Evolutionary conservation across 2,329 filamentous ascomycete genomes (phyloP).

Genomic region (Fusarium sp.): DNA sequence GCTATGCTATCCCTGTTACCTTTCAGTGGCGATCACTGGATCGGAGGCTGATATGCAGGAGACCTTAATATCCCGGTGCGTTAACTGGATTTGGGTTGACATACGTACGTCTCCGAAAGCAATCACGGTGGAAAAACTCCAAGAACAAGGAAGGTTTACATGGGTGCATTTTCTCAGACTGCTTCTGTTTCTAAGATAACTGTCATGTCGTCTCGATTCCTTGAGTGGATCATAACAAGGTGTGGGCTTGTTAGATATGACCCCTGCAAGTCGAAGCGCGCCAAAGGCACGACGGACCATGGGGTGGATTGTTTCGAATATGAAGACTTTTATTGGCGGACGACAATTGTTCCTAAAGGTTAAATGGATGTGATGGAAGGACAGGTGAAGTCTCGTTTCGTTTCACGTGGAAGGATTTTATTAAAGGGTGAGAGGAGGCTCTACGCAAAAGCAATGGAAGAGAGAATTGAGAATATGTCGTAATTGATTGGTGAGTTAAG

Average conservation of each 20-base stretch:
- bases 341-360: background rate
- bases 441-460: background rate
- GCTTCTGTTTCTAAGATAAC: background rate
- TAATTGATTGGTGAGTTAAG: background rate
- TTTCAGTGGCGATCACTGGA: background rate
- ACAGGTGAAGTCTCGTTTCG: background rate
- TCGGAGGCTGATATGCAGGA: background rate
- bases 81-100: background rate
- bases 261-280: background rate
- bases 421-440: slow-evolving; percentile 1
- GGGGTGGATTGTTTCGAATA: background rate
- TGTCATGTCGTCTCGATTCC: background rate
- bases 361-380: background rate
- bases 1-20: background rate
- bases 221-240: background rate
- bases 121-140: background rate
- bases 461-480: background rate
- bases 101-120: background rate
- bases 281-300: background rate
- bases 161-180: background rate
- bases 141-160: background rate
- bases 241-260: background rate
- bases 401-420: slow-evolving; percentile 1
- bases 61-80: slow-evolving; percentile 9
- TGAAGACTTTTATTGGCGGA: background rate